These are phyloP conservation scores for Suillus sp. DNA, from an alignment of 768 basidiomycete species.

Conservation along the genomic window DNA sequence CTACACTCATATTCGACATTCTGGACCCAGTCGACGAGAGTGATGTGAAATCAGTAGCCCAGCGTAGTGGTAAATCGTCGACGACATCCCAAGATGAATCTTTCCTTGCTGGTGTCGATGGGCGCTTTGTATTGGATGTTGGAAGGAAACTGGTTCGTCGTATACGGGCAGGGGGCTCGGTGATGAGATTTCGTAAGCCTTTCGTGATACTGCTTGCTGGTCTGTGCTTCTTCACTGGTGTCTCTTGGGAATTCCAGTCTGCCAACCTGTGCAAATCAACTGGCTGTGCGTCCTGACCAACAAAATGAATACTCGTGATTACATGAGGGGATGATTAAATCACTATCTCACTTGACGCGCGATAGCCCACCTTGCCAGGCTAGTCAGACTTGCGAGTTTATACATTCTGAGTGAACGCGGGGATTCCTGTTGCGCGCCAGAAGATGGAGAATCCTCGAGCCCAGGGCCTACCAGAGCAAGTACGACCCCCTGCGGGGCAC, in stretches of 20 bases:
- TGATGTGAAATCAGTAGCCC: conserved; percentile 87
- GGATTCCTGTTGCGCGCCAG: conserved; percentile 54
- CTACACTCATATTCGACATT: conserved; percentile 55
- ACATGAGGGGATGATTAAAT: conserved; percentile 9
- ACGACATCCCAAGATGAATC: conserved; percentile 73
- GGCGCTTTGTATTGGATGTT: conserved; percentile 29
- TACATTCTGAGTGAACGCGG: conserved; percentile 75
- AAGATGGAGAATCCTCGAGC: conserved; percentile 42
- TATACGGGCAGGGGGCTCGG: conserved; percentile 39
- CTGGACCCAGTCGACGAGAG: conserved; percentile 71
- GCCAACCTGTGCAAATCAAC: conserved; percentile 58
- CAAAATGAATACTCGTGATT: conserved; percentile 8
- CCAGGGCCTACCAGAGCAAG: conserved; percentile 74
- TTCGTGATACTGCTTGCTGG: conserved; percentile 60
- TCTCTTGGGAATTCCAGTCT: conserved; percentile 53
- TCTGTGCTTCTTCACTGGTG: conserved; percentile 48
- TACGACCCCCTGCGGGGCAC: conserved; percentile 70
- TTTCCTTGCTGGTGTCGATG: conserved; percentile 36
- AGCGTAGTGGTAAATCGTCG: conserved; percentile 72
- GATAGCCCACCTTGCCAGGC: conserved; percentile 73
- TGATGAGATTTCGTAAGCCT: conserved; percentile 61
- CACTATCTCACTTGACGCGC: conserved; percentile 56
- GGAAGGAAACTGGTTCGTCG: conserved; percentile 33
- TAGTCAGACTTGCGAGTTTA: conserved; percentile 73
- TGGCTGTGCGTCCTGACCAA: conserved; percentile 55